Conservation (phyloP, 352 stramenopile species). For the Stephanocyclus meneghinianus region DNA sequence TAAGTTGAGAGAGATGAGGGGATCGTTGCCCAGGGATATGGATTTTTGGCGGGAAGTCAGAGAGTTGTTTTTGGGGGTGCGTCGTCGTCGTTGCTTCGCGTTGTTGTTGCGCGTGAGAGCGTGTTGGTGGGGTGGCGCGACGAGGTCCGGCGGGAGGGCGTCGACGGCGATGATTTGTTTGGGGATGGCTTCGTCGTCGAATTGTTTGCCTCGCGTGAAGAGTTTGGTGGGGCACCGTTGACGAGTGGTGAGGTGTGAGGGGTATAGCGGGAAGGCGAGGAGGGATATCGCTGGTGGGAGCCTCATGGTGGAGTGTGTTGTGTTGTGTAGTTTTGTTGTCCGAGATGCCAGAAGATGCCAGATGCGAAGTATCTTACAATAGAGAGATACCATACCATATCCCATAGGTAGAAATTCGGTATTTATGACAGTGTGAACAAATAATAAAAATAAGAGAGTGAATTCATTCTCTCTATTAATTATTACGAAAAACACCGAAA, state of each 20-base stretch:
- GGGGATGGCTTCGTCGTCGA: background rate
- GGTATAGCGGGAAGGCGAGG: background rate
- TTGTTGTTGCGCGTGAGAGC: background rate
- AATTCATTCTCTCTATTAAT: too few species aligned
- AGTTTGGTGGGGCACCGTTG: background rate
- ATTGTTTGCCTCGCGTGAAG: background rate
- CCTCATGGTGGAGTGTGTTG: background rate
- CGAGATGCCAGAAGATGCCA: too few species aligned
- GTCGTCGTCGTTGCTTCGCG: background rate
- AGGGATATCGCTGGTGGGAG: constrained; percentile 1
- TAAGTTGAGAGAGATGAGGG: constrained; percentile 71
- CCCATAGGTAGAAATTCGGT: too few species aligned
- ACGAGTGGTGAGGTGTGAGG: background rate
- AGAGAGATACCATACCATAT: too few species aligned
- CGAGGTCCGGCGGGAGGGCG: background rate
- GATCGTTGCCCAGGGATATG: constrained; percentile 46
- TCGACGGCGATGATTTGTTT: background rate
- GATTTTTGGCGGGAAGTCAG: constrained; percentile 37
- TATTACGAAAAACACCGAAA: too few species aligned
- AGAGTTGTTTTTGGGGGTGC: background rate
- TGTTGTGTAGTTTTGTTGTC: too few species aligned
- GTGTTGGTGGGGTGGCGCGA: background rate
- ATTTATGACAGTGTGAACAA: too few species aligned
- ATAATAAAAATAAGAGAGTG: too few species aligned
- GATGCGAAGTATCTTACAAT: too few species aligned